Base-by-base conservation (phyloP, 306 rosid species). In the Cicer chorassanicum region DNA sequence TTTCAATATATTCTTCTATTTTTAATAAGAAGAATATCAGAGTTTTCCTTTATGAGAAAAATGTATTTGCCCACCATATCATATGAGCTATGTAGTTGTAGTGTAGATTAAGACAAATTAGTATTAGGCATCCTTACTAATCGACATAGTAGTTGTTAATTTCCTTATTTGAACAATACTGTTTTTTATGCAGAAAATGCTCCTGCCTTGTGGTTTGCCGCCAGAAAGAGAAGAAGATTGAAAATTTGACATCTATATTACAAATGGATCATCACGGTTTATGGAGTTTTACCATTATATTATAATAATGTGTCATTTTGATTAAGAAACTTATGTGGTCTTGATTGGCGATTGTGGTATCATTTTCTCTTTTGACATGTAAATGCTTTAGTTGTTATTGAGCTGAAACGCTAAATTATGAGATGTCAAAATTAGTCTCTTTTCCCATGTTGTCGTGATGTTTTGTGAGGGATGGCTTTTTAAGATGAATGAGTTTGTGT, bases 181-280 rank as follows among this genome's bases (percentile, higher is more conserved):
- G 68, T 38, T 56, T 39, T 59, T 16, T 77, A 18, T 59, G 83
- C 88, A 91, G 98, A 93, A 89, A 87, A 93, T 93, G 98, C 93
- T 93, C 38, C 75, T 93, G 83, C 98, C 98, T 39, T 93, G 97
- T 45, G 97, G 98, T 61, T 85, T 92, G 61, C 96, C 97, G 61
- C 97, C 97, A 1, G 98, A 93, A 65, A 89, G 92, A 78, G 97
- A 93, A 78, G 93, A 93, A 38, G 98, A 93, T 54, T 91, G 10
- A 75, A 83, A 76, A 53, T 12, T 76, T 49, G 13, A 21, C 36
- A 68, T 74, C 39, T 21, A 48, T 39, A 18, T 14, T 18, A 19
- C 49, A 49, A 41, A 4, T 53, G 62, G n/a, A 50, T 64, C 38
- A 18, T 56, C 9, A 9, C 75, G 3, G 43, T 60, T 9, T 49